Evolutionary conservation across 768 basidiomycete species (phyloP).

Genomic region (Agaricus blazei): DNA sequence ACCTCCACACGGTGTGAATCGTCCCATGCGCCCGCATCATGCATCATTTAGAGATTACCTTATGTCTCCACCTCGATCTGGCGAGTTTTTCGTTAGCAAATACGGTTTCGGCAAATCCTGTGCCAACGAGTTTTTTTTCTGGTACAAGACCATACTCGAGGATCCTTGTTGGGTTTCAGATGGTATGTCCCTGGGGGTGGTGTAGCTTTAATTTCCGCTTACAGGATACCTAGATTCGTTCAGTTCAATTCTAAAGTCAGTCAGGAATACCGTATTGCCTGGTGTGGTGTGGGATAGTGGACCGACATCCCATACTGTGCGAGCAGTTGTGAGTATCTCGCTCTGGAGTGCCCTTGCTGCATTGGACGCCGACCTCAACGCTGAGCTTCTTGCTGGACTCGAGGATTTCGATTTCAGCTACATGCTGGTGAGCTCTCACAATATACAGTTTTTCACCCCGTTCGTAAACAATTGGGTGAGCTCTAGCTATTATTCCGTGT

Average conservation of each 20-base stretch:
- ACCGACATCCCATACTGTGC: no score
- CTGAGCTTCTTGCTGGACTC: neutral
- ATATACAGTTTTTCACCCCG: neutral
- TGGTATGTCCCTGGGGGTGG: neutral
- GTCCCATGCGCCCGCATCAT: neutral
- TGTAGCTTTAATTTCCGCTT: neutral
- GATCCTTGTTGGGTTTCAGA: neutral
- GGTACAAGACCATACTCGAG: neutral
- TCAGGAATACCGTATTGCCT: neutral
- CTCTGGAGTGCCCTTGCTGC: neutral
- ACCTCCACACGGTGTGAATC: neutral
- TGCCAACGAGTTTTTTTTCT: neutral
- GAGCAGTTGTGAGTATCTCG: no score
- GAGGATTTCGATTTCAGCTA: neutral
- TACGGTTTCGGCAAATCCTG: neutral
- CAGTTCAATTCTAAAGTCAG: no score
- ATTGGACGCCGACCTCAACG: neutral
- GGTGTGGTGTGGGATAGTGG: neutral
- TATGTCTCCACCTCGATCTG: neutral
- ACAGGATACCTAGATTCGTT: neutral
- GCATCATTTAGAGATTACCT: neutral
- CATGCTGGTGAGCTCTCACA: neutral
- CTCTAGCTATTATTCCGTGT: neutral
- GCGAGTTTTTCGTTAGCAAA: neutral
- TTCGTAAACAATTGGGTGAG: neutral